Conservation (phyloP, 129 eudicot species). For the Pseudognaphalium luteoalbum region DNA sequence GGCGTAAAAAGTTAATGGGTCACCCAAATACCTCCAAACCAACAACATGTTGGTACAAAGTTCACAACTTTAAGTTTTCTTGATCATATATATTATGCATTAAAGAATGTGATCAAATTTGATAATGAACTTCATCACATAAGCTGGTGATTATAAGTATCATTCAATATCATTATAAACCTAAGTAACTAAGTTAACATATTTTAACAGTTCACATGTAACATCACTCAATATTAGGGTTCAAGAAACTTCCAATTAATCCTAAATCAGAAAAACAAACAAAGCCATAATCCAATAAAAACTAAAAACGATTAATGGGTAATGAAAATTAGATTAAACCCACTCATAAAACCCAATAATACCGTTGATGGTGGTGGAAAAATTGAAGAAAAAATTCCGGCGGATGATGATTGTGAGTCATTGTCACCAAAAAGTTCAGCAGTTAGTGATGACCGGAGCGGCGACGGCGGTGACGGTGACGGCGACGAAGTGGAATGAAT, state of each 20-base stretch:
- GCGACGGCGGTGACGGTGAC: neutral
- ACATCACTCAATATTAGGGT: neutral
- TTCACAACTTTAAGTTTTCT: neutral
- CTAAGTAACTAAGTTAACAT: neutral
- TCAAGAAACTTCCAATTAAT: constrained; percentile 19
- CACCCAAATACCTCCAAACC: neutral
- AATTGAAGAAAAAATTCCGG: constrained; percentile 54
- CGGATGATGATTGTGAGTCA: constrained; percentile 39
- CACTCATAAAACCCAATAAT: neutral
- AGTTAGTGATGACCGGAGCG: constrained; percentile 32
- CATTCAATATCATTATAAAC: neutral
- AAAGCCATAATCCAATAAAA: neutral
- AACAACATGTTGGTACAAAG: neutral
- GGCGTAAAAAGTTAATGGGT: neutral
- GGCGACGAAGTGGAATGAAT: constrained; percentile 29
- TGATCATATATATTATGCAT: neutral
- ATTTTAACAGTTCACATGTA: neutral
- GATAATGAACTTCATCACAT: neutral
- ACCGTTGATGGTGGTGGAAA: constrained; percentile 57
- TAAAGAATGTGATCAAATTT: neutral
- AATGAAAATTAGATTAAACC: neutral
- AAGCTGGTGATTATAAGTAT: neutral
- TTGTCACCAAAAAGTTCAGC: constrained; percentile 53
- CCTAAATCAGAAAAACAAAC: neutral
- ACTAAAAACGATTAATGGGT: neutral